Percentiles rank a stretch among this genome's conserved stretches.
phyloP scores from a whole-genome alignment of 306 rosid species.

The Cercis canadensis region DNA sequence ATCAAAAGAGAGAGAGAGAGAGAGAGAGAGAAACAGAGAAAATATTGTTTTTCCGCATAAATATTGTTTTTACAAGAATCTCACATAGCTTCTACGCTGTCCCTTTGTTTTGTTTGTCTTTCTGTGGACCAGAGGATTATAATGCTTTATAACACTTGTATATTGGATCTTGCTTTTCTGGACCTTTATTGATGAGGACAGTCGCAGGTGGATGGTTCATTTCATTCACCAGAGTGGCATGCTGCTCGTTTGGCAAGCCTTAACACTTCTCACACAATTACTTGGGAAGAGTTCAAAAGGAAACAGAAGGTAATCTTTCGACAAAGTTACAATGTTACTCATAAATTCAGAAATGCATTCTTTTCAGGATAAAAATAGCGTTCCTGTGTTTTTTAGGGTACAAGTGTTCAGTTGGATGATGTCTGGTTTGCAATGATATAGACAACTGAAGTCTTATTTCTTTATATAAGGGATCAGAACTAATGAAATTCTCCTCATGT shows the following conservation, averaged over 20 bases:
- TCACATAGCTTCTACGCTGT: background rate
- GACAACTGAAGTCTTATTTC: background rate
- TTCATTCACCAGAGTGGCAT: slow-evolving; percentile 99
- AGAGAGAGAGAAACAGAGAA: too few relatives aligned
- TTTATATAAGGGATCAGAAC: background rate
- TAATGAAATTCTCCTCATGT: background rate
- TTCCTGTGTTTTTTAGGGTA: background rate
- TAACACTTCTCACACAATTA: slow-evolving; percentile 91
- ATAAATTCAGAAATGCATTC: background rate
- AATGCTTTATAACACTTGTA: slow-evolving; percentile 36
- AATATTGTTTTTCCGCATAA: background rate
- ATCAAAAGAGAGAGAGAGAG: background rate
- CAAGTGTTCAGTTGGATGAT: slow-evolving; percentile 8
- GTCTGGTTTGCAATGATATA: slow-evolving; percentile 9
- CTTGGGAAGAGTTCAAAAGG: slow-evolving; percentile 96
- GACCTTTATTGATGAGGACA: slow-evolving; percentile 87
- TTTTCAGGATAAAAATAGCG: background rate
- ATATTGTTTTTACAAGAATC: slow-evolving; percentile 9
- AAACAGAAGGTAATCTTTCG: slow-evolving; percentile 81
- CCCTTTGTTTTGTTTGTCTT: slow-evolving; percentile 17
- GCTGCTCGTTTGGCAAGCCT: slow-evolving; percentile 99
- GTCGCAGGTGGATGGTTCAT: slow-evolving; percentile 99
- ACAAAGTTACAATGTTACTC: background rate
- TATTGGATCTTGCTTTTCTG: slow-evolving; percentile 45
- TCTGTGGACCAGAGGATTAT: slow-evolving; percentile 33